Base-by-base conservation (phyloP, 164 flowering plant genomes). In the Vitis amurensis region DNA sequence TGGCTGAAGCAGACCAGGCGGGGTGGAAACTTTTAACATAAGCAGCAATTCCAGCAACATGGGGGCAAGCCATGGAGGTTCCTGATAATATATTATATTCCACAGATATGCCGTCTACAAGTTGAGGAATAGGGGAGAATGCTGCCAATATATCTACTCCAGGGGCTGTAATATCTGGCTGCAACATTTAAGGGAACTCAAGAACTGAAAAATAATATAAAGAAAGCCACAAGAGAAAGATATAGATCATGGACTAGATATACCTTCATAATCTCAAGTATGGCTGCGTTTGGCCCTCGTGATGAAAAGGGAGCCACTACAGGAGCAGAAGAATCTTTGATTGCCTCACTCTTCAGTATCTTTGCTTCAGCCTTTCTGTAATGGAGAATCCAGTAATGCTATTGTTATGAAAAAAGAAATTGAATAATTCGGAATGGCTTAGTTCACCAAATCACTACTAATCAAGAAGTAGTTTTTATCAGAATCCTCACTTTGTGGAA, bases 251-350 rank as follows among this genome's bases (percentile, higher is more conserved):
- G 27, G 27, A 30, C 30, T 11, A 23, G 13, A 27, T 50, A 11
- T 62, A 80, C 88, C 85, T 85, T 80, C 55, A 80, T 16, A 52
- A 85, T 69, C 4, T 79, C 78, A 2, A 70, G 61, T n/a, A 52
- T 4, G 10, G 73, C 13, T 0, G 8, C 0, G 55, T 76, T 84
- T 1, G 84, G 85, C 8, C 87, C 85, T 9, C 82, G 62, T 0
- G 84, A 82, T 19, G 88, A 84, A 60, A 82, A 84, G 2, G 69
- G 16, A 55, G 74, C 78, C 4, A 77, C 70, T 1, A 4, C 3
- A 15, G 88, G 84, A 59, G 81, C 68, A 61, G 56, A 50, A 64
- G 27, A 3, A 48, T 69, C 62, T 12, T 66, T 56, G 5, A 48
- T 17, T 1, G 55, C 50, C 37, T 63, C 74, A n/a, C 73, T 80